phyloP scores from a whole-genome alignment of 192 early-diverging fungal species.

The Coemansia sp. region DNA sequence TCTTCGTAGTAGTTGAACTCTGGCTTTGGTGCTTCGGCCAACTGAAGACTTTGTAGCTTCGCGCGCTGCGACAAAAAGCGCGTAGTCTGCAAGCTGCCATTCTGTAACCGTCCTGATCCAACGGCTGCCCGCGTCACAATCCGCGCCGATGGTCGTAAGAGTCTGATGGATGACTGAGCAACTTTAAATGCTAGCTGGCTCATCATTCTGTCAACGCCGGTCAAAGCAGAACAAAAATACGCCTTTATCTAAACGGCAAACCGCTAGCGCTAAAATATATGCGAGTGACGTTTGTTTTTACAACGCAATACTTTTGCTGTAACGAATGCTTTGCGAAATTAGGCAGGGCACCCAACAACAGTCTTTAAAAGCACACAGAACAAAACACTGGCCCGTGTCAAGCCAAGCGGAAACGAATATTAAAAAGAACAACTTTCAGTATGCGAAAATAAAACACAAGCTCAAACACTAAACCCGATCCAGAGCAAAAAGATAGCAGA shows the following conservation, averaged over 20 bases:
- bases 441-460: neutral
- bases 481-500: neutral
- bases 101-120: slow-evolving; percentile 1
- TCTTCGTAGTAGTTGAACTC: slow-evolving; percentile 12
- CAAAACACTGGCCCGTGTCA: neutral
- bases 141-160: slow-evolving; percentile 2
- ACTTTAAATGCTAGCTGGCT: slow-evolving; percentile 36
- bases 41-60: slow-evolving; percentile 11
- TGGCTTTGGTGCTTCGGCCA: slow-evolving; percentile 15
- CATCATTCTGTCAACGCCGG: slow-evolving; percentile 14
- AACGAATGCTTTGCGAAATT: neutral
- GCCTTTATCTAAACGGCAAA: too few species aligned
- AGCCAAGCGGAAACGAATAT: neutral
- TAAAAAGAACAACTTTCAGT: neutral
- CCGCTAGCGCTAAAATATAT: neutral
- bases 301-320: neutral
- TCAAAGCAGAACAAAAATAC: too few species aligned
- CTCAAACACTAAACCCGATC: slow-evolving; percentile 2
- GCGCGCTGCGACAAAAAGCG: slow-evolving; percentile 23
- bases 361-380: too few species aligned
- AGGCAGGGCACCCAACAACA: neutral
- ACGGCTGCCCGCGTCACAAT: slow-evolving; percentile 3
- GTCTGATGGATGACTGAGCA: slow-evolving; percentile 10
- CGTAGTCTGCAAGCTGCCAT: neutral
- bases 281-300: neutral